These are phyloP conservation scores for Penstemon davidsonii DNA, from an alignment of 257 asterid genomes.

Conservation along the genomic window DNA sequence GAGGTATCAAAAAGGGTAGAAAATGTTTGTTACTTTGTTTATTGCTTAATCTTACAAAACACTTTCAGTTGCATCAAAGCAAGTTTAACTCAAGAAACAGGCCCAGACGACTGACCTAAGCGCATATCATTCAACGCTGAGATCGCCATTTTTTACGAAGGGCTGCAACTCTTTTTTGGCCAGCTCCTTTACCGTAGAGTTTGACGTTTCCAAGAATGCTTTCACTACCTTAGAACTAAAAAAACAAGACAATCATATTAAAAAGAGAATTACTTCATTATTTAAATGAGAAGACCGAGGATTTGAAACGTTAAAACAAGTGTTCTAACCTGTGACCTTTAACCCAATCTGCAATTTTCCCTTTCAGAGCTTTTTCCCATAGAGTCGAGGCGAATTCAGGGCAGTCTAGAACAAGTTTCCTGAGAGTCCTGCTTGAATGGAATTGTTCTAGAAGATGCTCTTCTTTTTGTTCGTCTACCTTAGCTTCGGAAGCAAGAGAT, in stretches of 20 bases:
- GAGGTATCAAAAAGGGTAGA: too few species aligned
- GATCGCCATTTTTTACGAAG: conserved; percentile 56
- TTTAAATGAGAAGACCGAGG: background rate
- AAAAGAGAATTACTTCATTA: conserved; percentile 1
- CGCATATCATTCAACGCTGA: conserved; percentile 19
- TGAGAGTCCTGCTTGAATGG: conserved; percentile 77
- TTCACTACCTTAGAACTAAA: conserved; percentile 60
- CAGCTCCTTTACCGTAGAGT: conserved; percentile 43
- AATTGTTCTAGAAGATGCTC: conserved; percentile 76
- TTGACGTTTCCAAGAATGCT: conserved; percentile 64
- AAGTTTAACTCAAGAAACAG: too few species aligned
- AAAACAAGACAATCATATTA: conserved; percentile 4
- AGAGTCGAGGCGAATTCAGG: conserved; percentile 70
- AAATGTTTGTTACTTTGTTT: too few species aligned
- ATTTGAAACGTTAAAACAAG: background rate
- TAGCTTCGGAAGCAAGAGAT: conserved; percentile 62
- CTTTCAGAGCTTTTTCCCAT: conserved; percentile 76
- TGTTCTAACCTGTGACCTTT: conserved; percentile 80
- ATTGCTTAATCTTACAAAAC: too few species aligned
- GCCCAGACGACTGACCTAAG: too few species aligned
- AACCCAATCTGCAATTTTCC: conserved; percentile 65
- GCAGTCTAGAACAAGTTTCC: conserved; percentile 74
- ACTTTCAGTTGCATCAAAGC: too few species aligned
- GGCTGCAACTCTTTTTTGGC: conserved; percentile 72
- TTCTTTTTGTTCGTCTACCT: conserved; percentile 47